A percentile compares a stretch with the other conserved stretches of the same genome.
Evolutionary conservation across 2,329 filamentous ascomycete genomes (phyloP).

Genomic region (Fusarium sublunatum): DNA sequence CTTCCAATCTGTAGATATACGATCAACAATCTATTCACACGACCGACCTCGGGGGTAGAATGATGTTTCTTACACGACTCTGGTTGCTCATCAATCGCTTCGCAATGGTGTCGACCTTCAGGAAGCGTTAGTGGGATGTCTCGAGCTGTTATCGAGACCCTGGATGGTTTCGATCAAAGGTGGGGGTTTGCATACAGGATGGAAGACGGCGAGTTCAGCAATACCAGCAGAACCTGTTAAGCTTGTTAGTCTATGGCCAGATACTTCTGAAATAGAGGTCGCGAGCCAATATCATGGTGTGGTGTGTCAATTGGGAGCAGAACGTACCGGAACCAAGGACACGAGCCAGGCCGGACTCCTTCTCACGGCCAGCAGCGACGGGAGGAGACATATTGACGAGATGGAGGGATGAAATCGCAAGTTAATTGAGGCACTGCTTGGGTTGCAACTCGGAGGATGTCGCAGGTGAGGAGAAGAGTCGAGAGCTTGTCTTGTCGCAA

Average conservation of each 20-base stretch:
- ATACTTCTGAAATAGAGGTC: background rate
- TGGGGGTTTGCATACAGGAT: slow-evolving; percentile 71
- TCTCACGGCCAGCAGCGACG: slow-evolving; percentile 65
- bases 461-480: slow-evolving; percentile 13
- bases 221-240: slow-evolving; percentile 87
- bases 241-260: slow-evolving; percentile 35
- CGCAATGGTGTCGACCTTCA: slow-evolving; percentile 93
- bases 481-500: slow-evolving; percentile 34
- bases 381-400: slow-evolving; percentile 68
- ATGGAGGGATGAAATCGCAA: background rate
- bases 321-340: slow-evolving; percentile 86
- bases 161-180: slow-evolving; percentile 15
- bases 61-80: slow-evolving; percentile 69
- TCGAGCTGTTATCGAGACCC: slow-evolving; percentile 12
- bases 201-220: slow-evolving; percentile 91
- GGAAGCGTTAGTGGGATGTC: slow-evolving; percentile 33
- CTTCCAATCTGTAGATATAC: slow-evolving; percentile 47
- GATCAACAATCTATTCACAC: slow-evolving; percentile 30
- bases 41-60: slow-evolving; percentile 10
- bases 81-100: slow-evolving; percentile 99
- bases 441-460: slow-evolving; percentile 14
- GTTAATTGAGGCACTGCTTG: slow-evolving; percentile 10
- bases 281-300: slow-evolving; percentile 3
- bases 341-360: slow-evolving; percentile 89
- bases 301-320: slow-evolving; percentile 19